phyloP scores from a whole-genome alignment of 116 monocot genomes.

The Posidonia oceanica region DNA sequence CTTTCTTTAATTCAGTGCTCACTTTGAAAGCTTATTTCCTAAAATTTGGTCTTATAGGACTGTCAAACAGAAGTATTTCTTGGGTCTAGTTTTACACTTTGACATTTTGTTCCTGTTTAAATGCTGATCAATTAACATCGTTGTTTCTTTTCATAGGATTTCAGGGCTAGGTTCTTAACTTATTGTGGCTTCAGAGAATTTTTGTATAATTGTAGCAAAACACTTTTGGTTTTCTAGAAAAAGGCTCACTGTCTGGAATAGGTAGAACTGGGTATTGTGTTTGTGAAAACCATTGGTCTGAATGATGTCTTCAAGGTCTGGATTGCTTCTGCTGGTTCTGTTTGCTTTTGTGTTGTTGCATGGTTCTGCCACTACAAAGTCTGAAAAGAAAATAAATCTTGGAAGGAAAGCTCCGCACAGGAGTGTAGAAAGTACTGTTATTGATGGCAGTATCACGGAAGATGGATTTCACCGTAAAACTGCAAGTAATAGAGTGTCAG shows the following conservation, averaged over 20 bases:
- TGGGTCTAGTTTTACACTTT: too few species aligned
- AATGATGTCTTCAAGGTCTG: slow-evolving; percentile 6
- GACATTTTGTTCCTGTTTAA: too few species aligned
- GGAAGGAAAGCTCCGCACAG: slow-evolving; percentile 43
- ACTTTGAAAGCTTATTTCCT: too few species aligned
- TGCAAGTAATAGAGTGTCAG: slow-evolving; percentile 43
- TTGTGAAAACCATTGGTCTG: not conserved
- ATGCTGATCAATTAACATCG: too few species aligned
- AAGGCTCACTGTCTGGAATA: not conserved
- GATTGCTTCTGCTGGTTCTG: slow-evolving; percentile 9
- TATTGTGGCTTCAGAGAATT: too few species aligned
- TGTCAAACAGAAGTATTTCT: too few species aligned
- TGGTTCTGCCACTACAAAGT: slow-evolving; percentile 5
- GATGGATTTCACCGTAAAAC: slow-evolving; percentile 25
- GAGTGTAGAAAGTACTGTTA: slow-evolving; percentile 27
- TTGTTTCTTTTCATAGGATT: too few species aligned
- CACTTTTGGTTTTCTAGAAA: not conserved
- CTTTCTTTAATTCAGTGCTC: too few species aligned
- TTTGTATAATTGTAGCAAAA: too few species aligned
- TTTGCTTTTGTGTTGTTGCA: slow-evolving; percentile 4
- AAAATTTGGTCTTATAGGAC: too few species aligned
- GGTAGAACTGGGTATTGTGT: not conserved
- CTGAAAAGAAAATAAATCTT: slow-evolving; percentile 9
- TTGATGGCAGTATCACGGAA: slow-evolving; percentile 48
- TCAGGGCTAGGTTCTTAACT: too few species aligned